phyloP scores from a whole-genome alignment of 192 early-diverging fungal genomes.

The Rhizophlyctis rosea region DNA sequence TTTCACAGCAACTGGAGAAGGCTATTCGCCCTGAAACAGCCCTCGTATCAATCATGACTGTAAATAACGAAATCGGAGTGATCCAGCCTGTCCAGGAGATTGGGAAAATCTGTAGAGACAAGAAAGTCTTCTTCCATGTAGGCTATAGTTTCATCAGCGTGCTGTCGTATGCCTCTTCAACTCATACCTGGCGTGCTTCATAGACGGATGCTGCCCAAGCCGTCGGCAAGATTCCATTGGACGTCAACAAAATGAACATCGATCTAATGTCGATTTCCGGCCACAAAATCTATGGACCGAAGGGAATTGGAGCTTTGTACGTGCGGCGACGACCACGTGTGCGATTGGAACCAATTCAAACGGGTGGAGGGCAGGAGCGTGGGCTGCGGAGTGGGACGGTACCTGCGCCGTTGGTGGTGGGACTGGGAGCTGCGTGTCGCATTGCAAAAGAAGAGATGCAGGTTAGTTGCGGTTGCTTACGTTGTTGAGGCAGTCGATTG shows the following conservation, averaged over 20 bases:
- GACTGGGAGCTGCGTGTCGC: conserved; percentile 83
- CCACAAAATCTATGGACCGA: conserved; percentile 98
- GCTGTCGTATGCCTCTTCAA: background rate
- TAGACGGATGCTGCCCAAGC: conserved; percentile 93
- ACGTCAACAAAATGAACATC: conserved; percentile 88
- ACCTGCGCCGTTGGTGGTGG: conserved; percentile 83
- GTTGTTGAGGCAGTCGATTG: conserved; percentile 11
- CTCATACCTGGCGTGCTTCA: conserved; percentile 2
- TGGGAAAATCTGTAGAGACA: conserved; percentile 78
- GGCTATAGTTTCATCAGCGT: background rate
- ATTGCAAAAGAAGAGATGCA: conserved; percentile 77
- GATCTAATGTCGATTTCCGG: conserved; percentile 96
- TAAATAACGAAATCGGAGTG: conserved; percentile 99
- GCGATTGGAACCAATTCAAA: conserved; percentile 83
- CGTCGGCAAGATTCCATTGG: conserved; percentile 89
- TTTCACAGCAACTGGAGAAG: conserved; percentile 67
- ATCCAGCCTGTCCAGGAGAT: conserved; percentile 90
- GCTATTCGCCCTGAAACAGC: conserved; percentile 88
- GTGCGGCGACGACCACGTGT: conserved; percentile 92
- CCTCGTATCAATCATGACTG: conserved; percentile 92
- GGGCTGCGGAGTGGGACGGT: conserved; percentile 93
- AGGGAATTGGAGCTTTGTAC: conserved; percentile 91
- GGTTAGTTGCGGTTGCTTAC: conserved; percentile 42
- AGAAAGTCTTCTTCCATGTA: conserved; percentile 89
- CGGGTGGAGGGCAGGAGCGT: conserved; percentile 95